Base-by-base conservation (phyloP, 73 alveolate genomes). In the Effrenium voratum region DNA sequence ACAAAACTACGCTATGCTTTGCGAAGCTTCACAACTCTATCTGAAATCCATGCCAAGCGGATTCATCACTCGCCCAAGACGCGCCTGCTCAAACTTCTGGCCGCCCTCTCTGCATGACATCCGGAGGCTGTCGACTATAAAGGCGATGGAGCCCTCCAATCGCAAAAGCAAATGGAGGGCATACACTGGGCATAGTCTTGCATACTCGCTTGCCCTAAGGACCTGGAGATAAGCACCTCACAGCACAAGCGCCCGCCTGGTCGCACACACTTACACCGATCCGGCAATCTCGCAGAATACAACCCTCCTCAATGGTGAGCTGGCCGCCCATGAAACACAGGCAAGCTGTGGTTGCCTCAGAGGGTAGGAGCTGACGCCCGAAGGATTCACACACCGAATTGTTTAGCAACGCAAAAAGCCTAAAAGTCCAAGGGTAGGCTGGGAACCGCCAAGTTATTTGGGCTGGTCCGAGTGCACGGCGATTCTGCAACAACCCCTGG, bases 101-200 rank as follows among this genome's bases (percentile, higher is more conserved):
- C 95, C 95, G 32, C 95, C 95, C 10, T 87, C 95, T 63, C 95
- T 63, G 95, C 95, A 87, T 38, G 95, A 43, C 72, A 66, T 66
- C 34, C 85, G 95, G 38, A 87, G 3, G 43, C 22, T 87, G 5
- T 66, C 95, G 13, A 49, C 84, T 43, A 87, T 63, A 84, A 87
- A 87, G 36, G 72, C 95, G 50, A 87, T 87, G 70, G 95, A 87
- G 84, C 95, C 95, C 85, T 86, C 68, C 15, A 32, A 32, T 45
- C 22, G 46, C 16, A 24, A 28, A 47, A 81, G 34, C 73, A 8
- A 16, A 22, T 38, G 30, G 36, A 5, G 47, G 45, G 30, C 86
- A 4, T 34, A 5, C 59, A 19, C 16, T 60, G 36, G 57, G 5
- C 52, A 44, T 40, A 30, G 49, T 24, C 52, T 26, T 75, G 52